Percentiles rank a stretch among this genome's conserved stretches.
Conservation (phyloP, 768 basidiomycete species). For the Macrolepiota albuminosa region DNA sequence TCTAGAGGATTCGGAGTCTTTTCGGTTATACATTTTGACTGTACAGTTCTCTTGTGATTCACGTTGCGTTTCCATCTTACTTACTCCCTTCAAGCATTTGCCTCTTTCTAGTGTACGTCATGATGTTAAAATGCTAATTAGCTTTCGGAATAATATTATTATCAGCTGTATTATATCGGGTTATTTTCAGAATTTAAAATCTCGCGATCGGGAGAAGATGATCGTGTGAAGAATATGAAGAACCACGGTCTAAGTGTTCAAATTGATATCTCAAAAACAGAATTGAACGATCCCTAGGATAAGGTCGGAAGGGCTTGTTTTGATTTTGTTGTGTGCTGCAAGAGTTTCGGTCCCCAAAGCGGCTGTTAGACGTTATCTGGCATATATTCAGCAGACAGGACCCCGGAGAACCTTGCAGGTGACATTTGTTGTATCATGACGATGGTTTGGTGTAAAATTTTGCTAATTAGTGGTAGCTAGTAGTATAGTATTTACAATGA, state of each 20-base stretch:
- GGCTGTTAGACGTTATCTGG: background rate
- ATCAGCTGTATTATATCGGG: background rate
- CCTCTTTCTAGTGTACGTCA: background rate
- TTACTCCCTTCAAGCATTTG: background rate
- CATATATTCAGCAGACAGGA: background rate
- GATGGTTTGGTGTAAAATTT: too few species aligned
- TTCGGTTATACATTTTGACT: background rate
- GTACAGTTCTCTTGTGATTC: background rate
- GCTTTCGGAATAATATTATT: conserved; percentile 12
- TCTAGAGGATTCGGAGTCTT: background rate
- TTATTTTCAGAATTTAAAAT: background rate
- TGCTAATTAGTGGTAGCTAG: too few species aligned
- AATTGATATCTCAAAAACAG: too few species aligned
- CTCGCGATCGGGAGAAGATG: background rate
- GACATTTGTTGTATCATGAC: too few species aligned
- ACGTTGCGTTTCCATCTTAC: background rate
- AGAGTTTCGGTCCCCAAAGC: background rate
- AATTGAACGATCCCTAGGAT: too few species aligned
- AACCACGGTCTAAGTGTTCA: background rate
- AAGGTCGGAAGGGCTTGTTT: too few species aligned
- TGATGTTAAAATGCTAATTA: conserved; percentile 1
- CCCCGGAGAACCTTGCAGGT: too few species aligned
- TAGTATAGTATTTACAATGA: too few species aligned
- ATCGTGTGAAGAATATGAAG: background rate
- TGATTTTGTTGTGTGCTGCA: background rate